phyloP scores from a whole-genome alignment of 345 rosid species.

The Toxicodendron radicans region DNA sequence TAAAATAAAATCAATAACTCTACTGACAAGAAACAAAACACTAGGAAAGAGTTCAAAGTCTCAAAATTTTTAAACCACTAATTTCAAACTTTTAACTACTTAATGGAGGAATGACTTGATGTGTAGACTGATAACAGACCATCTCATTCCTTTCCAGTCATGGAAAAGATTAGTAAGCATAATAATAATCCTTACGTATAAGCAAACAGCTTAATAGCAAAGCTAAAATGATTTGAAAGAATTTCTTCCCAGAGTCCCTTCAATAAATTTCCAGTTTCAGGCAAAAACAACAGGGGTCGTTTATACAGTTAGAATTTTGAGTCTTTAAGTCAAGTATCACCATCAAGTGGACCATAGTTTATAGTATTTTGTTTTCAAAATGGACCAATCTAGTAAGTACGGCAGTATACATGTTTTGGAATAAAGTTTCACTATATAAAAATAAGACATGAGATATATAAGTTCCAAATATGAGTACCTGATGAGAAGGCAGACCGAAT shows the following conservation, averaged over 20 bases:
- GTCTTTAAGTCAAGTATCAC: background rate
- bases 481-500: constrained; percentile 52
- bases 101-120: background rate
- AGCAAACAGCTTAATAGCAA: background rate
- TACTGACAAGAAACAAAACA: background rate
- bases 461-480: constrained; percentile 32
- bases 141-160: background rate
- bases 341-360: background rate
- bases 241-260: background rate
- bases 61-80: background rate
- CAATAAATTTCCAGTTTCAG: background rate
- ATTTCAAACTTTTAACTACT: background rate
- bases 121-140: background rate
- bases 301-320: background rate
- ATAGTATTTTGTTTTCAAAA: background rate
- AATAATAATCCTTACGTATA: background rate
- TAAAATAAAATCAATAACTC: background rate
- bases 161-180: background rate
- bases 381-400: background rate
- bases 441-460: background rate
- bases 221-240: background rate
- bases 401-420: background rate
- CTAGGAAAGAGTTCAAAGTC: background rate
- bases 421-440: background rate
- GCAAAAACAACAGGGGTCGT: background rate